A percentile compares a stretch with the other conserved stretches of the same genome.
Evolutionary conservation across 306 rosid genomes (phyloP).

Genomic region (Inga laurina): DNA sequence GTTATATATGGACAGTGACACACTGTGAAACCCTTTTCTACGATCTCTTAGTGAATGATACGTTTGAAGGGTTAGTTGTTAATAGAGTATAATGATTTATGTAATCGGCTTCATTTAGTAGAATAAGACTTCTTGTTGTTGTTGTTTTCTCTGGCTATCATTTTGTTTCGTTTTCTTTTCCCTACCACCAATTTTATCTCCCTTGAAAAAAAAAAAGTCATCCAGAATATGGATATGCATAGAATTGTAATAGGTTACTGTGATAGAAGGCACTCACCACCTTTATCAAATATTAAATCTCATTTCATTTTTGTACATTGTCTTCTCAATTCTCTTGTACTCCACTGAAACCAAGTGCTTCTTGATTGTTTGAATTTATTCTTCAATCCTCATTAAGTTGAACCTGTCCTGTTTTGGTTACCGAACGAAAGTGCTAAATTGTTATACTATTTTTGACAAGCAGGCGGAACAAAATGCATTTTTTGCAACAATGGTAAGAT

Average conservation of each 20-base stretch:
- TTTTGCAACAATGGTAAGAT: constrained; percentile 88
- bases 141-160: neutral
- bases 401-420: neutral
- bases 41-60: neutral
- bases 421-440: neutral
- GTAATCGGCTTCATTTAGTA: neutral
- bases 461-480: constrained; percentile 95
- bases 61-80: no score
- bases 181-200: neutral
- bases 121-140: neutral
- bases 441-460: constrained; percentile 24
- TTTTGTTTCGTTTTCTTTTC: neutral
- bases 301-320: neutral
- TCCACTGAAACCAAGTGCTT: neutral
- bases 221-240: constrained; percentile 1
- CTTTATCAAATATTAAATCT: neutral
- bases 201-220: neutral
- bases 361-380: neutral
- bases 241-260: neutral
- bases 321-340: neutral
- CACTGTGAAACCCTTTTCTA: no score
- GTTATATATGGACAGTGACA: no score
- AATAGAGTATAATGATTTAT: neutral
- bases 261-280: neutral
- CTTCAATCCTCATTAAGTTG: neutral